A percentile compares a stretch with the other conserved stretches of the same genome.
Conservation (phyloP, 352 stramenopile genomes). For the Globisporangium carolinianum region DNA sequence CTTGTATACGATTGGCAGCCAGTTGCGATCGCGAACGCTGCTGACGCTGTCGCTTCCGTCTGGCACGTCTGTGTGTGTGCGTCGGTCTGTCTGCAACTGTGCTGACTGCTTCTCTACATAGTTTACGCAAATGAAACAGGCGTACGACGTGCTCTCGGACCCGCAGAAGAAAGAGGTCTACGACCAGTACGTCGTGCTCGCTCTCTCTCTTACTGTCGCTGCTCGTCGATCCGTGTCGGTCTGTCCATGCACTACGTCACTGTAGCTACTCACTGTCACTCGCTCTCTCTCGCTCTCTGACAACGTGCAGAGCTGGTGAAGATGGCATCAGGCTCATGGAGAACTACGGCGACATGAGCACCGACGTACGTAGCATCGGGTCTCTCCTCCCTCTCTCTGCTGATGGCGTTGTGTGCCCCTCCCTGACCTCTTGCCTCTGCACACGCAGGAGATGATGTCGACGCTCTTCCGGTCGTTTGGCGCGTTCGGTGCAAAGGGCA, state of each 20-base stretch:
- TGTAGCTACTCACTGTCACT: not conserved
- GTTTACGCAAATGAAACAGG: conserved; percentile 90
- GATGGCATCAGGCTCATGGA: conserved; percentile 87
- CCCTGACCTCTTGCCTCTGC: no score
- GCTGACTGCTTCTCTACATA: conserved; percentile 17
- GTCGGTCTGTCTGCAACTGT: no score
- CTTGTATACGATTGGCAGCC: not conserved
- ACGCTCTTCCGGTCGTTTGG: conserved; percentile 71
- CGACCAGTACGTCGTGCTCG: conserved; percentile 39
- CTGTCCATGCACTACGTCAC: no score
- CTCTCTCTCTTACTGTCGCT: no score
- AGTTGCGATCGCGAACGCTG: not conserved
- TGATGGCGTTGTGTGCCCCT: not conserved
- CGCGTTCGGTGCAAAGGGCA: conserved; percentile 56
- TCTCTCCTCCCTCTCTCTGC: not conserved
- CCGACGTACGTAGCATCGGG: conserved; percentile 21
- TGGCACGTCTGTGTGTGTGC: no score
- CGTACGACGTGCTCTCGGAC: conserved; percentile 91
- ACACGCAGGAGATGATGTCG: conserved; percentile 37
- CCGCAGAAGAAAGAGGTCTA: conserved; percentile 79
- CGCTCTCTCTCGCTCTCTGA: not conserved
- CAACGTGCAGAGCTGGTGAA: conserved; percentile 54
- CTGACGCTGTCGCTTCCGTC: not conserved
- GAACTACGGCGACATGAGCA: conserved; percentile 78
- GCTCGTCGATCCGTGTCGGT: no score